Conservation (phyloP, 2,329 filamentous ascomycete species). For the Claviceps sp. region DNA sequence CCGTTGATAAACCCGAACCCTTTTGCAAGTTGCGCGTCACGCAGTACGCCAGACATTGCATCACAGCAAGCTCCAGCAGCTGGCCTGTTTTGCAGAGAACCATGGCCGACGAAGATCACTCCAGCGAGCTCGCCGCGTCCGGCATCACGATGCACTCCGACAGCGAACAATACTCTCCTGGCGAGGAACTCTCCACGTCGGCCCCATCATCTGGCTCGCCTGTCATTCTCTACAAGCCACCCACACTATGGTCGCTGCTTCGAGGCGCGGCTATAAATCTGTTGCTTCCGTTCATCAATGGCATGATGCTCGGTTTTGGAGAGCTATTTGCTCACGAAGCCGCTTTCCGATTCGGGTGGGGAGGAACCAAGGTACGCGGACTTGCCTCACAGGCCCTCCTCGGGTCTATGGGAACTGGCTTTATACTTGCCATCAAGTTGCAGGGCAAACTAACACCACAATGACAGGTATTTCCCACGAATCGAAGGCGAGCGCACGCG, state of each 20-base stretch:
- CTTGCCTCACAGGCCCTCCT: too few relatives aligned
- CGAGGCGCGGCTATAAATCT: conserved; percentile 90
- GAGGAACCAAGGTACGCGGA: conserved; percentile 64
- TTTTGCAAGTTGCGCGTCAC: neutral
- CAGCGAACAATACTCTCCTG: conserved; percentile 67
- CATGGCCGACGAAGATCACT: conserved; percentile 40
- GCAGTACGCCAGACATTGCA: neutral
- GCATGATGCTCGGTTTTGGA: conserved; percentile 94
- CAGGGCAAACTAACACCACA: conserved; percentile 7
- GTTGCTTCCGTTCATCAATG: conserved; percentile 90
- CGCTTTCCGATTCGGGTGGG: conserved; percentile 87
- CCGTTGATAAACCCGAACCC: neutral
- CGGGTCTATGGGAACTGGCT: too few relatives aligned
- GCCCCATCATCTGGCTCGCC: conserved; percentile 51
- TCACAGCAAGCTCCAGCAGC: neutral
- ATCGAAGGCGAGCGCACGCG: conserved; percentile 48
- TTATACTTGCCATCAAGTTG: neutral
- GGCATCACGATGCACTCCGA: conserved; percentile 69
- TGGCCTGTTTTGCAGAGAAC: conserved; percentile 4
- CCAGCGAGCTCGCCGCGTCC: conserved; percentile 52
- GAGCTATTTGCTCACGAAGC: conserved; percentile 94
- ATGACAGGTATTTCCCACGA: conserved; percentile 40
- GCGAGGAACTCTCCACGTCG: conserved; percentile 47
- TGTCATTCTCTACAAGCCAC: conserved; percentile 76
- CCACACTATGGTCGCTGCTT: conserved; percentile 73